These are phyloP conservation scores for Ilyonectria sp. DNA, from an alignment of 2,329 filamentous ascomycete genomes.

Conservation along the genomic window DNA sequence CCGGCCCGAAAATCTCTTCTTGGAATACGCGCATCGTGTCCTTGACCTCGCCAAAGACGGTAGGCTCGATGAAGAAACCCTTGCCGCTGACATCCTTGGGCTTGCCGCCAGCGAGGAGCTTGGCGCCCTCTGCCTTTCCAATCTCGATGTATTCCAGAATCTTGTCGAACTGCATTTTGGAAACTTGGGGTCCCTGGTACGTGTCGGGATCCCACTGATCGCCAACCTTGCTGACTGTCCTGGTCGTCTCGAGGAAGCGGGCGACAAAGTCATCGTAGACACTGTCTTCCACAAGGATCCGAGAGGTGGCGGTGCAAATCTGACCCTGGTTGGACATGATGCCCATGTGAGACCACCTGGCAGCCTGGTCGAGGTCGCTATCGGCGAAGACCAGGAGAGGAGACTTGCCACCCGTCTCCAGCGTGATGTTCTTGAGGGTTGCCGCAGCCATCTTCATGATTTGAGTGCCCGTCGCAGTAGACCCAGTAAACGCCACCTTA, in stretches of 20 bases:
- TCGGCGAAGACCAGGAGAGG: conserved; percentile 84
- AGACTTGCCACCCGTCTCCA: conserved; percentile 85
- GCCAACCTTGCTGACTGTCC: conserved; percentile 56
- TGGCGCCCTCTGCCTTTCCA: conserved; percentile 49
- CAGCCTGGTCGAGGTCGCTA: conserved; percentile 80
- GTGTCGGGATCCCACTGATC: conserved; percentile 55
- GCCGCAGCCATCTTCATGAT: conserved; percentile 85
- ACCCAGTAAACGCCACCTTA: conserved; percentile 86
- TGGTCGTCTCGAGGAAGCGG: conserved; percentile 82
- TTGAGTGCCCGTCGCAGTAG: conserved; percentile 77
- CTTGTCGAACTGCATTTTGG: conserved; percentile 75
- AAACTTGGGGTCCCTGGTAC: conserved; percentile 62
- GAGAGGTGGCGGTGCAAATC: conserved; percentile 80
- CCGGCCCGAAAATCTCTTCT: conserved; percentile 92
- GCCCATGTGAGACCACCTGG: conserved; percentile 81
- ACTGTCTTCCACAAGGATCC: conserved; percentile 85
- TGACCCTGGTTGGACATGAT: conserved; percentile 76
- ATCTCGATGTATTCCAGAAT: conserved; percentile 74
- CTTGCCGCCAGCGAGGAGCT: conserved; percentile 53
- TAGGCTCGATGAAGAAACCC: conserved; percentile 90
- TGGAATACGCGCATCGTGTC: conserved; percentile 86
- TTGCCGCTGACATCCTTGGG: conserved; percentile 70
- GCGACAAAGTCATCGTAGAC: conserved; percentile 88
- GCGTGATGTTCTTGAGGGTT: conserved; percentile 64
- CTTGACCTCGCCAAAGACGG: conserved; percentile 81